Base-by-base conservation (phyloP, 495 filamentous ascomycete species). In the Opeltia flavorubescens region DNA sequence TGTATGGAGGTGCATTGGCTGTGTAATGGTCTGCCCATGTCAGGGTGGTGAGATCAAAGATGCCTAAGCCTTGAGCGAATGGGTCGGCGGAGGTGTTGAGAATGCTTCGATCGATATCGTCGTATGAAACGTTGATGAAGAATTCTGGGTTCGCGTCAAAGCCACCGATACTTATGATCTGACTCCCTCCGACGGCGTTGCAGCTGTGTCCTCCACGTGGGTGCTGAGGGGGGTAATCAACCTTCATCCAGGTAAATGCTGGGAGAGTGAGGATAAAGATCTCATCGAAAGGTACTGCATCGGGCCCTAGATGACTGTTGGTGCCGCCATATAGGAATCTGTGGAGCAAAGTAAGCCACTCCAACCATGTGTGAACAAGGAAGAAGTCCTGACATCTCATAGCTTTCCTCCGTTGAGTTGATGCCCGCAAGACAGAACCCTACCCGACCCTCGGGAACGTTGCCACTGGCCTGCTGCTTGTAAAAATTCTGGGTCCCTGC, bases 161-260 rank as follows among this genome's bases (percentile, higher is more conserved):
- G 5, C 56, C 56, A 3, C 56, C 54, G 0, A 56, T 42, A 15
- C 11, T 44, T 5, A 59, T 2, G 3, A 59, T 54, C 18, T 59
- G 56, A 26, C 54, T 51, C 4, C 44, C 48, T 5, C 54, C 56
- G 8, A 56, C 51, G 18, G 43, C 49, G 7, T 55, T 40, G 17
- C 55, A 58, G 11, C 43, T 50, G 5, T 47, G 49, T 9, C 8
- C 43, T 5, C 42, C 15, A 21, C 50, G 50, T 9, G 51, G 54
- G 27, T 52, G 40, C 18, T 50, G 31, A 2, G 52, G 49, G 11
- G 33, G 26, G 30, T 55, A 52, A 3, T 58, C 21, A 3, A 59
- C 56, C 26, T 55, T 53, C 18, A 64, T 59, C 60, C 69, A 71
- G 30, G 60, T 49, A 34, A 71, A 73, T 13, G 66, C 67, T 0